Percentiles rank a stretch among this genome's conserved stretches.
Evolutionary conservation across 2,329 filamentous ascomycete genomes (phyloP).

Genomic region (Talaromyces sp.): DNA sequence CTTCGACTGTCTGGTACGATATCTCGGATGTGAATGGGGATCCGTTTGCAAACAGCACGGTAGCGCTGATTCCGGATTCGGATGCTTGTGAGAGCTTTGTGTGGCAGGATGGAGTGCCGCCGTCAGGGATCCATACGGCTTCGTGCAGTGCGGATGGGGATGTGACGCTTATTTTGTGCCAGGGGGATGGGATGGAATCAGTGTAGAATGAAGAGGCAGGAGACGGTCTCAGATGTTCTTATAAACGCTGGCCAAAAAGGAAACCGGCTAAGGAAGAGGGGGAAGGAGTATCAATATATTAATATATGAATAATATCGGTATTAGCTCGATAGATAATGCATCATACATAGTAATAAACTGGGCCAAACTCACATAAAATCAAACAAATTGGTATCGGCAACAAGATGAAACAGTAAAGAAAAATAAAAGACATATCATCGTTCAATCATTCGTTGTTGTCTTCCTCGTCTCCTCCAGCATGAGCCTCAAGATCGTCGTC

Average conservation of each 20-base stretch:
- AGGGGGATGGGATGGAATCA: neutral
- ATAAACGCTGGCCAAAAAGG: too few species aligned
- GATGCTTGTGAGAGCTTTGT: constrained; percentile 15
- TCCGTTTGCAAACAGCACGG: constrained; percentile 28
- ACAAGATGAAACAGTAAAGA: neutral
- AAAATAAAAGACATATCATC: neutral
- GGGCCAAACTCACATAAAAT: neutral
- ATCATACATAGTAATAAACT: neutral
- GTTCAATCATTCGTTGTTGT: constrained; percentile 5
- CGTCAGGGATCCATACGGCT: constrained; percentile 25
- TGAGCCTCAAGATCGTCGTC: constrained; percentile 8
- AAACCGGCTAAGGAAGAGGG: too few species aligned
- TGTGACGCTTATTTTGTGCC: constrained; percentile 17
- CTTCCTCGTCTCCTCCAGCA: constrained; percentile 5
- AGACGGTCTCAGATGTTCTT: too few species aligned
- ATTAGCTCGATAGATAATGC: neutral
- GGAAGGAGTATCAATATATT: neutral
- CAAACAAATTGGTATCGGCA: constrained; percentile 9
- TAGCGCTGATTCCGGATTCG: constrained; percentile 19
- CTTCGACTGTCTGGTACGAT: constrained; percentile 35
- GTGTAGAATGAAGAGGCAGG: neutral
- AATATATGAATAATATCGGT: neutral
- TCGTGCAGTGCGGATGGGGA: constrained; percentile 16
- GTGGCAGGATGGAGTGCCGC: constrained; percentile 29
- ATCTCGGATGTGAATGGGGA: constrained; percentile 42